Evolutionary conservation across 805 yeast genomes (phyloP).

Genomic region (Suhomyces canberraensis): DNA sequence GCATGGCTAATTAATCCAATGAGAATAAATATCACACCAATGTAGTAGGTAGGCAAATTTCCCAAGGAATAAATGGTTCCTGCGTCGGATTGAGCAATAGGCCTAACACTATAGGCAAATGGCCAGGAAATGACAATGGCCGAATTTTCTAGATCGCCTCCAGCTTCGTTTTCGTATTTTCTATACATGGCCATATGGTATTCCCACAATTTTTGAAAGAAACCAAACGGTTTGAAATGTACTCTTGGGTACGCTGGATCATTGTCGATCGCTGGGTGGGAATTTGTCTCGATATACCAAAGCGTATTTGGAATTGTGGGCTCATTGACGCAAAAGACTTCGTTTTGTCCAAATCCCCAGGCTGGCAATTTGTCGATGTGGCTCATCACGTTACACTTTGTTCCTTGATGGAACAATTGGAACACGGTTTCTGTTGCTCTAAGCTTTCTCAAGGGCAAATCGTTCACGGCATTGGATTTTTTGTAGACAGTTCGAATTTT

Average conservation of each 20-base stretch:
- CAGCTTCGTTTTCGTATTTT: slow-evolving; percentile 36
- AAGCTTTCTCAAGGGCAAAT: slow-evolving; percentile 34
- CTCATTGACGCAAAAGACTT: slow-evolving; percentile 78
- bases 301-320: slow-evolving; percentile 66
- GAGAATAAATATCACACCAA: slow-evolving; percentile 31
- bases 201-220: slow-evolving; percentile 52
- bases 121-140: slow-evolving; percentile 59
- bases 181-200: slow-evolving; percentile 56
- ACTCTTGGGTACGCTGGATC: slow-evolving; percentile 17
- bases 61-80: slow-evolving; percentile 58
- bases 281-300: slow-evolving; percentile 71
- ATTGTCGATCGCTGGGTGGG: slow-evolving; percentile 45
- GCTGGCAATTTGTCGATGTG: slow-evolving; percentile 69
- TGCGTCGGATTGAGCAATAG: slow-evolving; percentile 44
- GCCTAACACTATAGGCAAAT: slow-evolving; percentile 53
- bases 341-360: slow-evolving; percentile 84
- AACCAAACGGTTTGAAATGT: slow-evolving; percentile 31
- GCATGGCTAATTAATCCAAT: slow-evolving; percentile 14
- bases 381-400: slow-evolving; percentile 69
- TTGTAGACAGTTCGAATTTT: slow-evolving; percentile 46
- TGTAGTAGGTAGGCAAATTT: slow-evolving; percentile 56
- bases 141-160: slow-evolving; percentile 35
- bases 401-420: slow-evolving; percentile 62
- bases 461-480: slow-evolving; percentile 30
- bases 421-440: slow-evolving; percentile 67